These are phyloP conservation scores for Candida pseudoglaebosa DNA, from an alignment of 805 yeast species.

Conservation along the genomic window DNA sequence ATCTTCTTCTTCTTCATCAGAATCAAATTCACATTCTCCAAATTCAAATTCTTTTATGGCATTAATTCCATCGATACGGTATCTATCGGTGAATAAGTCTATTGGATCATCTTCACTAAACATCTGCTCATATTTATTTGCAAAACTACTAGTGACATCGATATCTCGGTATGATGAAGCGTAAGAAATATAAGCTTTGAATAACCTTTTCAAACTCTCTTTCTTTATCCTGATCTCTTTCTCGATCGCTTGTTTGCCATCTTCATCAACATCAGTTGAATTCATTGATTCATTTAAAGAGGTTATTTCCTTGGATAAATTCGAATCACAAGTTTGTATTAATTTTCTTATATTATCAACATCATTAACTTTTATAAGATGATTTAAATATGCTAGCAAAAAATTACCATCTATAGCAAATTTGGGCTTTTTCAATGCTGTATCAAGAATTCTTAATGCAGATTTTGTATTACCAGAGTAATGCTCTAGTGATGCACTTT, in stretches of 20 bases:
- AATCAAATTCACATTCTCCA: constrained; percentile 19
- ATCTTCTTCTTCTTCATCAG: constrained; percentile 12
- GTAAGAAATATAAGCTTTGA: constrained; percentile 53
- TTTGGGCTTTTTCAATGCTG: constrained; percentile 57
- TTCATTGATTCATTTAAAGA: constrained; percentile 18
- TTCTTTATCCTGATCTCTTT: constrained; percentile 22
- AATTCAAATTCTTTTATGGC: constrained; percentile 36
- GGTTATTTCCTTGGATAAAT: constrained; percentile 36
- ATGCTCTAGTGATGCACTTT: constrained; percentile 78
- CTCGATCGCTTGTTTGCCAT: constrained; percentile 37
- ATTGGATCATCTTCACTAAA: constrained; percentile 59
- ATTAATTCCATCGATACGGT: constrained; percentile 33
- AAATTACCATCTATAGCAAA: constrained; percentile 55
- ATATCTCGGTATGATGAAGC: constrained; percentile 71
- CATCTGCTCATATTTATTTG: constrained; percentile 57
- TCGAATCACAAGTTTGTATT: constrained; percentile 72
- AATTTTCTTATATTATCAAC: constrained; percentile 75
- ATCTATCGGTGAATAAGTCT: constrained; percentile 34
- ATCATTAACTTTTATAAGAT: constrained; percentile 62
- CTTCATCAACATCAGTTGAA: constrained; percentile 31
- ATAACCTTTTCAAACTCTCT: constrained; percentile 24
- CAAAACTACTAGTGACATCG: constrained; percentile 61
- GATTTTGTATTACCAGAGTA: constrained; percentile 62
- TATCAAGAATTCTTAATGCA: constrained; percentile 72
- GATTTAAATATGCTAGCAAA: constrained; percentile 66